Conservation (phyloP, 352 stramenopile genomes). For the Thraustochytrium sp. region DNA sequence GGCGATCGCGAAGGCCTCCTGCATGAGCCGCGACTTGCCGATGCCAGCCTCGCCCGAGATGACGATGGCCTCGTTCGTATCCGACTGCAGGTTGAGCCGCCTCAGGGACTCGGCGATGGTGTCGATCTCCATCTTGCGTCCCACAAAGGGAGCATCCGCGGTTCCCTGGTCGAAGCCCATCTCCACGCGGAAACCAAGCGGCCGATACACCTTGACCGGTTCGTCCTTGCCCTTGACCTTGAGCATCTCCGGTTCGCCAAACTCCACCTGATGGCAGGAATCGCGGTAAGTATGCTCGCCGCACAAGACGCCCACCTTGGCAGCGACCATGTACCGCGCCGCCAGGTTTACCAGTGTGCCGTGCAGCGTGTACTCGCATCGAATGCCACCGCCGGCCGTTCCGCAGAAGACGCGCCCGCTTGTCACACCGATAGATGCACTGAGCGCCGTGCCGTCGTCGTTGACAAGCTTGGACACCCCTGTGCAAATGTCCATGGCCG, state of each 20-base stretch:
- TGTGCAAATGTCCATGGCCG: constrained; percentile 69
- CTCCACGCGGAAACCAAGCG: background rate
- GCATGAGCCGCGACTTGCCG: constrained; percentile 40
- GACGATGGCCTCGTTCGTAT: background rate
- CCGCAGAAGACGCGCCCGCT: constrained; percentile 80
- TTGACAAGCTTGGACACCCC: background rate
- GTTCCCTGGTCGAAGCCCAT: background rate
- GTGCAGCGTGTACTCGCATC: constrained; percentile 84
- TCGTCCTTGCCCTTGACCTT: constrained; percentile 44
- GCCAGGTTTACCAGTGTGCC: constrained; percentile 86
- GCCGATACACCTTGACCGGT: constrained; percentile 25
- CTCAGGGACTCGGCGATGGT: background rate
- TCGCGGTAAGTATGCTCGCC: constrained; percentile 12
- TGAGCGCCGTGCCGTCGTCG: background rate
- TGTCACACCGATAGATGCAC: constrained; percentile 69
- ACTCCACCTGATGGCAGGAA: background rate
- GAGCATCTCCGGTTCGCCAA: constrained; percentile 9
- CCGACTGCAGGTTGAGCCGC: background rate
- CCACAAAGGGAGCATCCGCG: background rate
- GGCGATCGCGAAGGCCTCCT: background rate
- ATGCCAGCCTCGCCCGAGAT: constrained; percentile 29
- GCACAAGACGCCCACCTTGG: constrained; percentile 43
- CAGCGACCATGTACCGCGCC: constrained; percentile 79
- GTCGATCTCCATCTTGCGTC: background rate
- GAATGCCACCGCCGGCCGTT: constrained; percentile 76